phyloP scores from a whole-genome alignment of 2,329 filamentous ascomycete species.

The Capronia americana region DNA sequence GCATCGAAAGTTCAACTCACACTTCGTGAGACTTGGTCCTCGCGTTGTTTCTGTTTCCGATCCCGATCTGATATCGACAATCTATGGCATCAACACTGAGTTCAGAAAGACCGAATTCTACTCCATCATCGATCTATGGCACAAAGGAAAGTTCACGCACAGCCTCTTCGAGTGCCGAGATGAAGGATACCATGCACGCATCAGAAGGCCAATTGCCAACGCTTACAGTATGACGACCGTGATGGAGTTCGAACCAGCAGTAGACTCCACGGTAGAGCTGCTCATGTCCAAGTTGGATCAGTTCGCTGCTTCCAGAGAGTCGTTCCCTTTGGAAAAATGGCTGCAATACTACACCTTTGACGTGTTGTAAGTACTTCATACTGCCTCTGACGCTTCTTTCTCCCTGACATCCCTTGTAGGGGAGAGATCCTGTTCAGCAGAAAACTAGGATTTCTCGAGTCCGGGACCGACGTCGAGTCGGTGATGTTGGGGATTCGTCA shows the following conservation, averaged over 20 bases:
- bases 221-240: conserved; percentile 60
- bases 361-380: conserved; percentile 29
- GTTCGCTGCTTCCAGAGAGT: conserved; percentile 48
- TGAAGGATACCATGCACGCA: conserved; percentile 73
- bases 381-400: not conserved
- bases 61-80: conserved; percentile 72
- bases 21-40: conserved; percentile 76
- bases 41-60: conserved; percentile 76
- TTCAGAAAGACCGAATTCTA: conserved; percentile 69
- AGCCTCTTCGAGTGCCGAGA: conserved; percentile 72
- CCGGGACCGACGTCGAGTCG: conserved; percentile 27
- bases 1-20: conserved; percentile 71
- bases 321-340: conserved; percentile 29
- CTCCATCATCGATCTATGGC: conserved; percentile 33
- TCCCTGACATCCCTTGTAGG: conserved; percentile 13
- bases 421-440: conserved; percentile 47
- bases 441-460: conserved; percentile 39
- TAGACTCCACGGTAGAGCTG: conserved; percentile 73
- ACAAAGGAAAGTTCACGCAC: conserved; percentile 40
- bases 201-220: conserved; percentile 74
- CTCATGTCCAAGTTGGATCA: conserved; percentile 69
- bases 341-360: conserved; percentile 35
- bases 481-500: conserved; percentile 40
- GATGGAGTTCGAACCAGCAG: conserved; percentile 67
- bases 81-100: conserved; percentile 82